Conservation (phyloP, 2,329 filamentous ascomycete genomes). For the Colletotrichum sublineola region DNA sequence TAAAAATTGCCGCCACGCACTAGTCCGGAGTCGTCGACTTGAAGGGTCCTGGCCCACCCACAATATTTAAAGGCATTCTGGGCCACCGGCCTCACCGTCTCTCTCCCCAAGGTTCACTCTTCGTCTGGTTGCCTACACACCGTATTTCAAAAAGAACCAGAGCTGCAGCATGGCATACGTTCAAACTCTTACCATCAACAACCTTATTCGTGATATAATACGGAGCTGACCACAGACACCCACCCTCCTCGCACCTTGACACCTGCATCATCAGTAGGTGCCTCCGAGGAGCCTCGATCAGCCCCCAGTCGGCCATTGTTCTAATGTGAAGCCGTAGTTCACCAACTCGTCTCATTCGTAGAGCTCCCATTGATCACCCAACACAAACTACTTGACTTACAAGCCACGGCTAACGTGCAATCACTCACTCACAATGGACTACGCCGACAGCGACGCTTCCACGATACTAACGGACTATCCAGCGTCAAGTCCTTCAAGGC, state of each 20-base stretch:
- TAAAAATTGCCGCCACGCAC: constrained; percentile 24
- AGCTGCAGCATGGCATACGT: constrained; percentile 21
- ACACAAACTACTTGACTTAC: neutral
- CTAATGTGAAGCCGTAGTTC: neutral
- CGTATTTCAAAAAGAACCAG: neutral
- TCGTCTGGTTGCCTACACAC: neutral
- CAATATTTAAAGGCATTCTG: constrained; percentile 25
- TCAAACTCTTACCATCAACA: neutral
- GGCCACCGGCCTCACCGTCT: constrained; percentile 12
- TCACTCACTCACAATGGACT: constrained; percentile 16
- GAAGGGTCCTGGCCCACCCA: constrained; percentile 26
- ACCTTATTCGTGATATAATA: constrained; percentile 9
- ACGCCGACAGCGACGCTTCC: constrained; percentile 14
- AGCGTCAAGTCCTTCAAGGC: constrained; percentile 47
- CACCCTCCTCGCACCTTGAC: neutral
- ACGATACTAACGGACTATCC: constrained; percentile 36
- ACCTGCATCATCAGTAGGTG: constrained; percentile 16
- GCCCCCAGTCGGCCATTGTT: neutral
- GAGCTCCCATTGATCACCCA: neutral
- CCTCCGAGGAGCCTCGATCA: constrained; percentile 8
- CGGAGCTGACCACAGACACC: constrained; percentile 18
- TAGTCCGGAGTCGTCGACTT: constrained; percentile 30
- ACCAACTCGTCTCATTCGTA: neutral
- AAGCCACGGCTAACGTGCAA: neutral
- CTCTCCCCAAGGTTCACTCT: neutral